Base-by-base conservation (phyloP, 1,284 basidiomycete species). In the Xanthoconium separans region DNA sequence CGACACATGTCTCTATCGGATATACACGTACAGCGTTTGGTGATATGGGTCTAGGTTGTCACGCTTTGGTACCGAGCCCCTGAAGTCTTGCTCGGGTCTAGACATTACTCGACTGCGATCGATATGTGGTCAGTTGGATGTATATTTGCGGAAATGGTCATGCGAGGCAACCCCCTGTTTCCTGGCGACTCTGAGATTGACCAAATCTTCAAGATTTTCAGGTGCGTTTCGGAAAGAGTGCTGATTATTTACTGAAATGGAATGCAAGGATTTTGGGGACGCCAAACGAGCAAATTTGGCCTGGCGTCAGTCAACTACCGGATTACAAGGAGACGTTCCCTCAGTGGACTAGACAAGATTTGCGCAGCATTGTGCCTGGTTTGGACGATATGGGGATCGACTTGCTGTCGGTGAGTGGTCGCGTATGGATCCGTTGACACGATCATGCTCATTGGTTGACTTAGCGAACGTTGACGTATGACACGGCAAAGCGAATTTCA, bases 61-160 rank as follows among this genome's bases (percentile, higher is more conserved):
- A 99, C 96, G 11, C 81, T 99, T 29, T 99, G 96, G 96, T 99
- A 99, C 71, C 89, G 96, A 52, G 94, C 96, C 1, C 96, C 97
- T 2, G 96, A 98, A 69, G 96, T 99, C 18, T 80, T 99, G 27
- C 85, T 99, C 2, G 97, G 97, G 24, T 93, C 93, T 10, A 86
- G 95, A 52, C 95, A 98, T 69, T 99, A 99, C 74, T 89, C 91
- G 20, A 99, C 97, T 2, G 90, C 92, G 30, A 93, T 98, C 66
- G 97, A 99, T 74, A 96, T 98, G 85, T 99, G 96, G 96, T 95
- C 91, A 44, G 95, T 98, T 24, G 96, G 95, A 2, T 94, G 92
- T 64, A 96, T 96, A 66, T 89, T 92, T 62, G 93, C 93, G 9
- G 93, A 96, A 73, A 95, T 96, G 93, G 84, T 91, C 51, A 86